Percentiles rank a stretch among this genome's conserved stretches.
Conservation (phyloP, 306 rosid genomes). For the Senna tora region DNA sequence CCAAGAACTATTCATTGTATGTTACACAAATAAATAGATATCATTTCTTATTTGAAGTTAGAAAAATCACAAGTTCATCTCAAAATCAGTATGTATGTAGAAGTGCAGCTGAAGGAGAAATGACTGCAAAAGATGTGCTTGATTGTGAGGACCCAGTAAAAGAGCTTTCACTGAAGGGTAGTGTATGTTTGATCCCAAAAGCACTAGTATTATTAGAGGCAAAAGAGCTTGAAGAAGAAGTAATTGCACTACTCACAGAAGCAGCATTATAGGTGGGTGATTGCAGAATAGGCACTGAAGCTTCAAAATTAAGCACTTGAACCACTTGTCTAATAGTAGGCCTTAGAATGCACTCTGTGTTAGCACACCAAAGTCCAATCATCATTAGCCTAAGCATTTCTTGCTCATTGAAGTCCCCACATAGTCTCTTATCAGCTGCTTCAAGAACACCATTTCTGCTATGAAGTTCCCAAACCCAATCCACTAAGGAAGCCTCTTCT, state of each 20-base stretch:
- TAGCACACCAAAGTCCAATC: conserved; percentile 51
- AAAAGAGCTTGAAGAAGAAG: not conserved
- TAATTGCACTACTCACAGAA: not conserved
- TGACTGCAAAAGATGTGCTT: not conserved
- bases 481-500: conserved; percentile 24
- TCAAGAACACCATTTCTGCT: conserved; percentile 19
- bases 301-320: conserved; percentile 40
- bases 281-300: conserved; percentile 37
- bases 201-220: not conserved
- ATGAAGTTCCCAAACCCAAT: conserved; percentile 50
- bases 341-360: conserved; percentile 36
- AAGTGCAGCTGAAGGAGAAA: conserved; percentile 40
- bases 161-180: too few species aligned
- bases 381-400: conserved; percentile 38
- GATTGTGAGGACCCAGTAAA: not conserved
- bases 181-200: too few species aligned
- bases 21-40: too few species aligned
- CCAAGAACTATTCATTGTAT: too few species aligned
- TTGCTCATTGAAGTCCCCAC: conserved; percentile 21
- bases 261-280: conserved; percentile 9
- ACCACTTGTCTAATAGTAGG: conserved; percentile 46
- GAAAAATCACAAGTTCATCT: not conserved
- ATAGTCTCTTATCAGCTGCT: conserved; percentile 34
- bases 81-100: conserved; percentile 33
- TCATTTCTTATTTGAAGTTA: too few species aligned